Base-by-base conservation (phyloP, 495 filamentous ascomycete species). In the Neurospora sp. region DNA sequence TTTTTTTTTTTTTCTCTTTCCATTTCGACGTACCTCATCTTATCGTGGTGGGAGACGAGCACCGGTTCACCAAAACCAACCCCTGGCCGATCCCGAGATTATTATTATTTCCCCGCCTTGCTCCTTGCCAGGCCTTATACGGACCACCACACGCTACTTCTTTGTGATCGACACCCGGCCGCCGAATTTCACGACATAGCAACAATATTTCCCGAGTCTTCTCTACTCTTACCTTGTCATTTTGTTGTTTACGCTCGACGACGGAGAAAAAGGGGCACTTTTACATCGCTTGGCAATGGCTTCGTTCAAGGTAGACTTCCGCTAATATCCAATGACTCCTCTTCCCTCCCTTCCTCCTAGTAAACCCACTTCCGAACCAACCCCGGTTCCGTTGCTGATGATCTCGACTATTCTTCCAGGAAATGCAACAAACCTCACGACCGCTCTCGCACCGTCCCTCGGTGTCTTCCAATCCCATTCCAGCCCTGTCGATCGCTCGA, bases 361-460 rank as follows among this genome's bases (percentile, higher is more conserved):
- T 18, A 20, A 70, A 12, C 68, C 22, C 53, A 65, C 53, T 27
- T 65, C 37, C 59, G 68, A 71, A 75, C 20, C 35, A 40, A 42
- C 72, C 40, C 71, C 72, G 73, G 73, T 81, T 9, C 69, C 69
- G 74, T 81, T 61, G 81, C 84, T 86, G 81, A 84, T 79, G 77
- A 78, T 75, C 74, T 71, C 71, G 69, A 78, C 77, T 76, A 69
- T 76, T 78, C 68, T 71, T 18, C 45, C 74, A 87, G 85, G 85
- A 87, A 80, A 85, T 85, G 77, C 82, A 83, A 74, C 81, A 83
- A 72, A 78, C 82, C 71, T 80, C 83, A 76, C 83, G 84, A 79
- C 83, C 85, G 78, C 81, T 86, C 74, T 82, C 80, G 70, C 84
- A 86, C 79, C 85, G 84, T 73, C 84, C 83, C 70, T 85, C 85